Base-by-base conservation (phyloP, 2,329 filamentous ascomycete genomes). In the Ophiostoma ulmi region DNA sequence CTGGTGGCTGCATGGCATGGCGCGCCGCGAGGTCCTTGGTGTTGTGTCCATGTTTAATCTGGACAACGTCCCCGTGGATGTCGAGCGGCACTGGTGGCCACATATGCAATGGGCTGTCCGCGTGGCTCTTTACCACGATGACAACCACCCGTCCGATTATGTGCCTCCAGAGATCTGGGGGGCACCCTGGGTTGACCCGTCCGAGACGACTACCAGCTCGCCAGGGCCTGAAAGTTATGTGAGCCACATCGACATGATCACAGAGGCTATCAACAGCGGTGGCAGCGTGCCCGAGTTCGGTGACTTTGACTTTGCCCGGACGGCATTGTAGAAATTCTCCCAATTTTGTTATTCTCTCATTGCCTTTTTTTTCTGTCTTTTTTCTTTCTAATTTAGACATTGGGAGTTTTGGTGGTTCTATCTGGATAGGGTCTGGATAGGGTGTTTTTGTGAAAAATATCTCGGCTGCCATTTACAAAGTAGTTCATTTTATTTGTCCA, bases 1-100 rank as follows among this genome's bases (percentile, higher is more conserved):
- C 20, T 92, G 90, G 90, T 92, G 90, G 90, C 80, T 91, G 38
- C 83, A 87, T 26, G 88, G 89, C 55, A 88, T 90, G 75, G 85
- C 88, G 8, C 84, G 85, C 20, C 84, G 87, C 70, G 87, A 92
- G 75, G 86, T 92, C 20, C 85, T 87, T 76, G 88, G 89, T 26
- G 83, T 91, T 35, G 83, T 87, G 26, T 84, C 83, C 48, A 78
- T 88, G 48, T 88, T 88, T 76, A 84, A 87, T 75, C 81, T 83
- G 1, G 84, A 86, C 67, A 87, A 85, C 66, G 78, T 80, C 35
- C 78, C 78, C 1, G 75, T 76, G 7, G 78, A 80, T 35, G 75
- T 79, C 39, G 79, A 80, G 72, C 75, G 77, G 36, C 80, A 82
- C 69, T 88, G 86, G 86, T 88, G 86, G 86, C 82, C 83, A 44